Conservation (phyloP, 2,329 filamentous ascomycete genomes). For the Venturia effusa region DNA sequence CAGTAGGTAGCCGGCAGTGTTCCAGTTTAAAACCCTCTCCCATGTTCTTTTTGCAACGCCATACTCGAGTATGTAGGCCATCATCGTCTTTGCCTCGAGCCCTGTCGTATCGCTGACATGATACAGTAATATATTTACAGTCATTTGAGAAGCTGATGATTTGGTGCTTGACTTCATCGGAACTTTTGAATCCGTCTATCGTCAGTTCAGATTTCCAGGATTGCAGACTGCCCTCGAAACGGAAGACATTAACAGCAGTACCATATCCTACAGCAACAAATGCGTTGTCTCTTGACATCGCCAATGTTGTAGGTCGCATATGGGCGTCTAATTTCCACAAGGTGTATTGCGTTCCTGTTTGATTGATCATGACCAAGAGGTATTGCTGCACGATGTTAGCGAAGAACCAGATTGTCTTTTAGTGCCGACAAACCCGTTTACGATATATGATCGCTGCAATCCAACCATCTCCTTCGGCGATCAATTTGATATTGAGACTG, state of each 20-base stretch:
- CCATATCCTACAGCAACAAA: constrained; percentile 1
- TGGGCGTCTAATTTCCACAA: not conserved
- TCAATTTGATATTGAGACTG: not conserved
- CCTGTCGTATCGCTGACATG: not conserved
- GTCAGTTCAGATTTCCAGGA: not conserved
- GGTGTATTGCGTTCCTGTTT: not conserved
- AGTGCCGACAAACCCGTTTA: not conserved
- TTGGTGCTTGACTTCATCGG: not conserved
- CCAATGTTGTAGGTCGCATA: not conserved
- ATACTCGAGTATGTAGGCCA: not conserved
- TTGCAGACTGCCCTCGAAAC: not conserved
- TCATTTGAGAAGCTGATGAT: not conserved
- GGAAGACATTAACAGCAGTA: not conserved
- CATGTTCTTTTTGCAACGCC: not conserved
- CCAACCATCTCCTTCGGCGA: not conserved
- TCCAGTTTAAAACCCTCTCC: not conserved
- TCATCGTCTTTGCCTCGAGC: not conserved
- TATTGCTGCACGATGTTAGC: not conserved
- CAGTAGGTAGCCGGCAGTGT: not conserved
- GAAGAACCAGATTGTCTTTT: not conserved
- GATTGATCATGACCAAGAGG: not conserved
- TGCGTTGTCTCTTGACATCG: not conserved
- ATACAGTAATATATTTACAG: not conserved
- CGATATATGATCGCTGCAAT: not conserved
- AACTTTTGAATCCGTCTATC: not conserved